These are phyloP conservation scores for Diospyros lotus DNA, from an alignment of 148 eudicot species.

Conservation along the genomic window DNA sequence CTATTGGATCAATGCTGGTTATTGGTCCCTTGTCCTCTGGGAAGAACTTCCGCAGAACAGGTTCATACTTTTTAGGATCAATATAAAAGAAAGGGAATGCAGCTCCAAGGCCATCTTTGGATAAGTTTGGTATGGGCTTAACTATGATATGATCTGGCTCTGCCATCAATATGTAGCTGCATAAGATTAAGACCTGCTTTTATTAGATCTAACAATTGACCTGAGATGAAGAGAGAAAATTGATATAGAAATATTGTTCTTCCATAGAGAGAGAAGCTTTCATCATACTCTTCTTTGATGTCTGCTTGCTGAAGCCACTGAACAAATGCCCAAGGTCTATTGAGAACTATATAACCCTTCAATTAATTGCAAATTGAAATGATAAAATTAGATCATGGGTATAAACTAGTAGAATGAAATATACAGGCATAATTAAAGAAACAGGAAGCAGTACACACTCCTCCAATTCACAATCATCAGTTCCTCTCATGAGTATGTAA, in stretches of 20 bases:
- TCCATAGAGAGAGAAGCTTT: conserved; percentile 12
- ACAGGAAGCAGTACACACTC: background rate
- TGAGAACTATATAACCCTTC: conserved; percentile 96
- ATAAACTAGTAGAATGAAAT: background rate
- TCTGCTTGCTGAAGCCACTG: conserved; percentile 98
- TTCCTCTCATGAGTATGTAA: background rate
- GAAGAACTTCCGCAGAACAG: conserved; percentile 70
- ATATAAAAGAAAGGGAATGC: conserved; percentile 99
- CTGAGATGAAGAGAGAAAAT: background rate
- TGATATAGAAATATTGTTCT: background rate
- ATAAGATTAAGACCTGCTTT: conserved; percentile 13
- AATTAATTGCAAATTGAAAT: conserved; percentile 16
- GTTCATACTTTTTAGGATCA: conserved; percentile 86
- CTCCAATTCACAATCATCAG: background rate
- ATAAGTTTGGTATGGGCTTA: conserved; percentile 92
- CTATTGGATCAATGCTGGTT: conserved; percentile 82
- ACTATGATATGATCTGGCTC: conserved; percentile 97
- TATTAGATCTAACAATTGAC: background rate
- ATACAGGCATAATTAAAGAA: background rate
- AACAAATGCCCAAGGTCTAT: conserved; percentile 99
- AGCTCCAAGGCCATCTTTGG: conserved; percentile 78
- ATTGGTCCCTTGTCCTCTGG: conserved; percentile 83
- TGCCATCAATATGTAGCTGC: conserved; percentile 95
- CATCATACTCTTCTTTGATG: conserved; percentile 88
- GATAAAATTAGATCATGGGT: background rate